These are phyloP conservation scores for Phoma herbarum DNA, from an alignment of 2,329 filamentous ascomycete species.

Conservation along the genomic window DNA sequence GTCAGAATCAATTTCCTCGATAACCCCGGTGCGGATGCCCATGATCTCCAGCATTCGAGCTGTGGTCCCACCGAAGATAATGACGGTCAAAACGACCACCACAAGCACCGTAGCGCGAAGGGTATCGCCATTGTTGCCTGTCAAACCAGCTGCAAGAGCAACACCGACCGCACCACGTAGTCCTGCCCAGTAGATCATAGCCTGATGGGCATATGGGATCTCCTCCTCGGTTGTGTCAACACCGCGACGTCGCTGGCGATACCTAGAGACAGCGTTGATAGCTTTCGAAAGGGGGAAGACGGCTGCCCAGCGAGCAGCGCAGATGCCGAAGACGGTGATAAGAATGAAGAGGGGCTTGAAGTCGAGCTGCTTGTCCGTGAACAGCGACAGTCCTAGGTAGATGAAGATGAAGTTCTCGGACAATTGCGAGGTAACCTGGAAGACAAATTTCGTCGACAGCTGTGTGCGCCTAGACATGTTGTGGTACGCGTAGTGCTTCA, in stretches of 20 bases:
- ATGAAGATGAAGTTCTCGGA: constrained; percentile 99
- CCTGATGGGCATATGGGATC: constrained; percentile 92
- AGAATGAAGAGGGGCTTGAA: constrained; percentile 97
- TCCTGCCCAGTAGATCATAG: constrained; percentile 99
- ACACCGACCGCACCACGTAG: constrained; percentile 95
- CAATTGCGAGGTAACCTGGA: constrained; percentile 91
- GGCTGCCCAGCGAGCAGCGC: constrained; percentile 88
- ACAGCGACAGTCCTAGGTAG: constrained; percentile 92
- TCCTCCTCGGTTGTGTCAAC: constrained; percentile 79
- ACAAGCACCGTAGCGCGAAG: constrained; percentile 95
- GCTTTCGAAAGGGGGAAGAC: constrained; percentile 90
- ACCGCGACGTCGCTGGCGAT: constrained; percentile 79
- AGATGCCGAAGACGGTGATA: constrained; percentile 89
- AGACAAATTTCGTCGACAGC: constrained; percentile 96
- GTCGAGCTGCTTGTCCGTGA: constrained; percentile 85
- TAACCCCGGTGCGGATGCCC: constrained; percentile 93
- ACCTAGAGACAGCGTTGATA: constrained; percentile 93
- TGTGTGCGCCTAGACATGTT: constrained; percentile 99
- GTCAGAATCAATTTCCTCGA: constrained; percentile 96
- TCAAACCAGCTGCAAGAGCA: constrained; percentile 87
- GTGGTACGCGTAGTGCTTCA: constrained; percentile 99
- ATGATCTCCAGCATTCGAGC: constrained; percentile 97
- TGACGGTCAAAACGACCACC: constrained; percentile 95
- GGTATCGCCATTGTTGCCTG: constrained; percentile 80
- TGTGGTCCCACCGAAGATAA: constrained; percentile 97